phyloP scores from a whole-genome alignment of 73 alveolate genomes.

The Tetrahymena elliotti region DNA sequence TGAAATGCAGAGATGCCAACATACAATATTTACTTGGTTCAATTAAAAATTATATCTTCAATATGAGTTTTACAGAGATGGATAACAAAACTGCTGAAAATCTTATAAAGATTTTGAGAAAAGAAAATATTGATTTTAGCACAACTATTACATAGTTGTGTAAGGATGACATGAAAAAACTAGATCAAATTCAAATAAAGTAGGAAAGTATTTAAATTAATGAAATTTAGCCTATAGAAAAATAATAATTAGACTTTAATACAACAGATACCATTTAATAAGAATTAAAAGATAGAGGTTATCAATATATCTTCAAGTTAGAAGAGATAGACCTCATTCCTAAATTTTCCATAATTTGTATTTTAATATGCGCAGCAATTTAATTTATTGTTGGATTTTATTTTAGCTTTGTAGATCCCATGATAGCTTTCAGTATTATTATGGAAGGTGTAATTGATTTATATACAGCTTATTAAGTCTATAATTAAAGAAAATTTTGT shows the following conservation, averaged over 20 bases:
- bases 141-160: neutral
- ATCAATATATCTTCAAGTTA: neutral
- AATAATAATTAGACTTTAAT: no score
- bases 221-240: neutral
- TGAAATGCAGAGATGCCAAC: no score
- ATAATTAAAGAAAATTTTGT: neutral
- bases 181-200: neutral
- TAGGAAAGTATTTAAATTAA: neutral
- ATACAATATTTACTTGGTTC: no score
- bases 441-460: neutral
- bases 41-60: no score
- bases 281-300: neutral
- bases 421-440: neutral
- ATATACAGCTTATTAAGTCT: neutral
- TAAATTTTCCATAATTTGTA: no score
- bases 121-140: neutral
- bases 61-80: neutral
- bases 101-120: neutral
- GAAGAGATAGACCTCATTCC: neutral
- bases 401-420: no score
- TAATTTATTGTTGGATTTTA: no score
- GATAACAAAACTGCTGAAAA: neutral
- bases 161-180: neutral
- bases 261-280: no score
- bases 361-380: neutral